Evolutionary conservation across 2,329 filamentous ascomycete species (phyloP), one percentile per base, ranked within the genome.

Genomic region (Stemphylium vesicarium): DNA sequence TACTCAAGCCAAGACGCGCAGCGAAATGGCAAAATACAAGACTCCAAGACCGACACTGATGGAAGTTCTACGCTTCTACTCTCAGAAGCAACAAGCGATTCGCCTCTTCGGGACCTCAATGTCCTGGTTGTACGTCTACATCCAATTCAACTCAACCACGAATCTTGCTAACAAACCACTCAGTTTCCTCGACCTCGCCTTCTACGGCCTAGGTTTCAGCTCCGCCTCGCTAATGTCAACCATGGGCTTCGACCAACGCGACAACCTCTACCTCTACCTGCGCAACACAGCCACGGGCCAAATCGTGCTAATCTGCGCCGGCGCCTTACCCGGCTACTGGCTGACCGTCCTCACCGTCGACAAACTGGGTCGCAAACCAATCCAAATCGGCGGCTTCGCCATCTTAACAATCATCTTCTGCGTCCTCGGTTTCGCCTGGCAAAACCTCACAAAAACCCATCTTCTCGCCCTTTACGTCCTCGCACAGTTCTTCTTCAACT

Each of bases 241-340:
- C 3, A 92, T 93, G 66, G 90, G 90, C 44, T 94, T 87, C 77
- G 86, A 86, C 16, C 78, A 79, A 29, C 87, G 87, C 9, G 69
- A 69, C 50, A 85, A 82, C 59, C 84, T 90, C 26, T 92, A 92
- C 77, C 74, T 90, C 62, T 82, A 81, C 71, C 82, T 92, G 58
- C 87, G 86, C 79, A 90, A 90, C 76, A 91, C 86, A 7, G 88
- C 90, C 44, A 83, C 91, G 16, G 90, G 90, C 9, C 92, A 94
- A 78, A 78, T 93, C 64, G 91, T 93, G 63, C 83, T 93, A 45
- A 87, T 92, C 63, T 85, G 89, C 55, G 90, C 90, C 4, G 90
- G 90, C 53, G 88, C 90, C 42, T 89, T 93, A 12, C 90, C 90
- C 0, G 90, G 90, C 12, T 93, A 93, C 80, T 93, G 90, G 90